Conservation (phyloP, 768 basidiomycete species). For the Lanmaoa pseudosensibilis region DNA sequence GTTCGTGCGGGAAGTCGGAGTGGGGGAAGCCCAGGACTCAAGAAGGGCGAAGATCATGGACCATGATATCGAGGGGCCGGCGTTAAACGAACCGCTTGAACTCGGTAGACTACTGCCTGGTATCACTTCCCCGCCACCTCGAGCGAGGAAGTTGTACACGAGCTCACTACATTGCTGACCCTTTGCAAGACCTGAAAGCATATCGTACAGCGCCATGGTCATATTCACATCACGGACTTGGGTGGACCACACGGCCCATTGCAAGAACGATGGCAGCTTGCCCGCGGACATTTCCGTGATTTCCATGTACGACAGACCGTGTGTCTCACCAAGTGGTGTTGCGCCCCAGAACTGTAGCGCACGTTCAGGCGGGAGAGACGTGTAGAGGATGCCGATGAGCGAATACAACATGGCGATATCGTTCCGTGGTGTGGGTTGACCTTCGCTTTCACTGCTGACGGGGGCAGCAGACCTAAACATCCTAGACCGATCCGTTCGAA, state of each 20-base stretch:
- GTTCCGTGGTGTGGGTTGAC: slow-evolving; percentile 61
- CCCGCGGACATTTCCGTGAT: slow-evolving; percentile 58
- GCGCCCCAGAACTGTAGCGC: slow-evolving; percentile 88
- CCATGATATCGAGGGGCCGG: slow-evolving; percentile 74
- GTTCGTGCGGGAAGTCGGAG: slow-evolving; percentile 45
- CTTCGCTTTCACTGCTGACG: slow-evolving; percentile 42
- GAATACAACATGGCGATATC: slow-evolving; percentile 84
- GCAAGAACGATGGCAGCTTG: slow-evolving; percentile 73
- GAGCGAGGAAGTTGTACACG: slow-evolving; percentile 85
- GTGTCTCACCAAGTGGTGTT: slow-evolving; percentile 43
- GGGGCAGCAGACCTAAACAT: slow-evolving; percentile 44
- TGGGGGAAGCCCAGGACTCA: slow-evolving; percentile 69
- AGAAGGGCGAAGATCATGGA: slow-evolving; percentile 68
- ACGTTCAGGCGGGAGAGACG: slow-evolving; percentile 67
- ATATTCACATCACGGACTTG: slow-evolving; percentile 70
- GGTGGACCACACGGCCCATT: slow-evolving; percentile 89
- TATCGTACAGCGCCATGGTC: slow-evolving; percentile 82
- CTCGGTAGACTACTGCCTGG: slow-evolving; percentile 54
- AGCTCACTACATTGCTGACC: slow-evolving; percentile 85
- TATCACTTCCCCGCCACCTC: slow-evolving; percentile 69
- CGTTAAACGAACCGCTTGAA: slow-evolving; percentile 36
- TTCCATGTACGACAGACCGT: slow-evolving; percentile 54
- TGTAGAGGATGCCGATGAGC: slow-evolving; percentile 80
- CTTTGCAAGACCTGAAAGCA: slow-evolving; percentile 81
- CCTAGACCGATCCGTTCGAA: slow-evolving; percentile 62